Base-by-base conservation (phyloP, 331 rosid genomes). In the Ulmus americana region DNA sequence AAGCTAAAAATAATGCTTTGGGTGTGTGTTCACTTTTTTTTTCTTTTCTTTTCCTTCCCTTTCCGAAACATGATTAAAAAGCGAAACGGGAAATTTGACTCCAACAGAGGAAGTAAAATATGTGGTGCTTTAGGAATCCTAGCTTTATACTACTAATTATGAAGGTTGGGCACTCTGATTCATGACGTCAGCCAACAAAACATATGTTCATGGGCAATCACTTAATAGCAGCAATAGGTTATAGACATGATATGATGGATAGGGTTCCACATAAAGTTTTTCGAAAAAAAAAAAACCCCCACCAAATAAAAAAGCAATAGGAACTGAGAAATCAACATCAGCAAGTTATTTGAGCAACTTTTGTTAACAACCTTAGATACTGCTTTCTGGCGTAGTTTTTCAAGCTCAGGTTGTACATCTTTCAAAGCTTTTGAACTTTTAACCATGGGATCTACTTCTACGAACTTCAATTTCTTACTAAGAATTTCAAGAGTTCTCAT, bases 381-480 rank as follows among this genome's bases (percentile, higher is more conserved):
- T 63, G 97, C 95, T 74, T 89, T 92, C 77, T 92, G 98, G 52
- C 97, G 64, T 59, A 92, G 97, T 66, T 89, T 92, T 78, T 89
- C 98, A 70, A 92, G 91, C 79, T 92, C 97, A 0, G 98, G 98
- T 68, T 89, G 95, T 73, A 89, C 95, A 79, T 92, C 98, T 76
- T 92, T 92, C 46, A 89, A 84, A 66, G 98, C 98, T 76, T 92
- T 87, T 67, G 98, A 82, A 75, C 79, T 82, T 81, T 87, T 92
- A 72, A 89, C 92, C 90, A 85, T 82, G 51, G 82, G 83, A 76
- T 92, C 98, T 61, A 67, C 95, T 68, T 92, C 97, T 48, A 89
- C 90, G 71, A 85, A 90, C 90, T 81, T 87, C 63, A 92, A 78
- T 76, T 92, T 92, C 87, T 82, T 92, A 55, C 98, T 92, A 53